Evolutionary conservation across 345 rosid species (phyloP).

Genomic region (Salix purpurea): DNA sequence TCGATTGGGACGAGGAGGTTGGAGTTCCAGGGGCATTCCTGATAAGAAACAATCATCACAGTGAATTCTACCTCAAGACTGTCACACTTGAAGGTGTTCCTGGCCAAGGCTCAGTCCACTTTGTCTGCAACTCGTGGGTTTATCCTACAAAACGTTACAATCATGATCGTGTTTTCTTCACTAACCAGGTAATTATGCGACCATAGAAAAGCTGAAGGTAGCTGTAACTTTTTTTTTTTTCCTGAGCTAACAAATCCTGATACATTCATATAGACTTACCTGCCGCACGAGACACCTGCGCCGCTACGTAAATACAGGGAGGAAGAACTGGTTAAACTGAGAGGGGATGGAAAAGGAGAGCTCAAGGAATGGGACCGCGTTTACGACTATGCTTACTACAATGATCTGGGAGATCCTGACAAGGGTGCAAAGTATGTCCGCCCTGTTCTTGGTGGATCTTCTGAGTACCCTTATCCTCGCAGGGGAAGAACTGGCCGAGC

Average conservation of each 20-base stretch:
- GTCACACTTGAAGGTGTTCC: slow-evolving; percentile 42
- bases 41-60: slow-evolving; percentile 36
- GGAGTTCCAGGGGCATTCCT: slow-evolving; percentile 41
- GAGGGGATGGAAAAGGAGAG: slow-evolving; percentile 40
- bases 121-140: slow-evolving; percentile 53
- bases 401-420: slow-evolving; percentile 44
- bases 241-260: background rate
- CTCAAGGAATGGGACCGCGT: slow-evolving; percentile 42
- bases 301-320: slow-evolving; percentile 36
- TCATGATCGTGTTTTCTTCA: slow-evolving; percentile 37
- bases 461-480: slow-evolving; percentile 43
- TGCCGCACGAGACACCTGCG: slow-evolving; percentile 37
- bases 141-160: slow-evolving; percentile 31
- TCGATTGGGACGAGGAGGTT: slow-evolving; percentile 34
- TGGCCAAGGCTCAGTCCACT: slow-evolving; percentile 36
- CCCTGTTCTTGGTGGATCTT: slow-evolving; percentile 44
- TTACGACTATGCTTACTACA: slow-evolving; percentile 45
- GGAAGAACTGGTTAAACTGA: slow-evolving; percentile 33
- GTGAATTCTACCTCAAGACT: slow-evolving; percentile 40
- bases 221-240: background rate
- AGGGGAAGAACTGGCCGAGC: slow-evolving; percentile 46
- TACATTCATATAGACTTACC: slow-evolving; percentile 22
- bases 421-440: slow-evolving; percentile 28
- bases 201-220: background rate
- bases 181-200: slow-evolving; percentile 31